Percentiles rank a stretch among this genome's conserved stretches.
These are phyloP conservation scores for Colletotrichum tamarilloi DNA, from an alignment of 2,329 filamentous ascomycete genomes.

Conservation along the genomic window DNA sequence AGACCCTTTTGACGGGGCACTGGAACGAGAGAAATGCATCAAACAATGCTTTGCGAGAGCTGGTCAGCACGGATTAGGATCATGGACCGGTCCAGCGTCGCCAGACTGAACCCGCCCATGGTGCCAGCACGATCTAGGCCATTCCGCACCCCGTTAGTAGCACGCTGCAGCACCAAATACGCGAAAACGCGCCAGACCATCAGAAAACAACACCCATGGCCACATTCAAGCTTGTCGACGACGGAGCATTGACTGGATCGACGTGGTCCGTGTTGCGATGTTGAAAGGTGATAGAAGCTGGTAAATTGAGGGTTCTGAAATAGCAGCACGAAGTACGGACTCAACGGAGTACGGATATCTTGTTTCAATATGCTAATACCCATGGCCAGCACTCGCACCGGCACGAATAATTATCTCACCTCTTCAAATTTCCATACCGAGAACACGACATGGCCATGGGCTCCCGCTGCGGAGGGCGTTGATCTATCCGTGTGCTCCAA, in stretches of 20 bases:
- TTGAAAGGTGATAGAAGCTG: not conserved
- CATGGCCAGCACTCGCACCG: not conserved
- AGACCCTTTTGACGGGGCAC: constrained; percentile 6
- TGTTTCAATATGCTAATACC: not conserved
- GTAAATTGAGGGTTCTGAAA: constrained; percentile 6
- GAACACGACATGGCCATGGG: constrained; percentile 16
- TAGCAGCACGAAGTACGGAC: not conserved
- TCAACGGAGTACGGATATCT: not conserved
- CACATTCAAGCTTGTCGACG: not conserved
- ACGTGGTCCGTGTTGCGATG: not conserved
- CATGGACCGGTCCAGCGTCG: constrained; percentile 2
- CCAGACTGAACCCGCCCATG: not conserved
- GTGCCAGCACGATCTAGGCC: not conserved
- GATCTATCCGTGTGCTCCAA: constrained; percentile 13
- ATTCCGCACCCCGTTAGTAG: not conserved
- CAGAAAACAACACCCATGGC: not conserved
- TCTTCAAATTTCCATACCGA: not conserved
- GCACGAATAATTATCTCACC: not conserved
- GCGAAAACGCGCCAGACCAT: not conserved
- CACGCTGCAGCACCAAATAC: not conserved
- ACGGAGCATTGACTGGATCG: not conserved
- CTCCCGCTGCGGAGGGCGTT: constrained; percentile 6
- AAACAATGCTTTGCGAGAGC: not conserved
- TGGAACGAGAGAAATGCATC: not conserved
- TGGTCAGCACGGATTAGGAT: constrained; percentile 11